These are phyloP conservation scores for Lactifluus subvellereus DNA, from an alignment of 768 basidiomycete genomes.

Conservation along the genomic window DNA sequence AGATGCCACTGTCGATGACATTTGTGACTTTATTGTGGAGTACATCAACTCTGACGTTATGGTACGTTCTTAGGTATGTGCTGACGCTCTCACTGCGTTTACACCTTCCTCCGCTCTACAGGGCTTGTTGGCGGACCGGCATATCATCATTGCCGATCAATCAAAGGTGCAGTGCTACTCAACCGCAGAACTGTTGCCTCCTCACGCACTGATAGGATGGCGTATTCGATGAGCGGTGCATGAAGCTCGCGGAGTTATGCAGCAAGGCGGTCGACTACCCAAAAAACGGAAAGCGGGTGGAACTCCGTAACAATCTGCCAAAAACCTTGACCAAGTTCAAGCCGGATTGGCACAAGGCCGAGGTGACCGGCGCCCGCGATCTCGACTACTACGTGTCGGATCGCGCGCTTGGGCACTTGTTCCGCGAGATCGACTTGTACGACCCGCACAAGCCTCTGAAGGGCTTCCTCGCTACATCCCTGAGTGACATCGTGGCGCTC, in stretches of 20 bases:
- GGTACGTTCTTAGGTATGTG: conserved; percentile 37
- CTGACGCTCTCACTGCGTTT: not conserved
- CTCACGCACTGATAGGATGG: conserved; percentile 42
- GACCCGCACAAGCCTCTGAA: conserved; percentile 31
- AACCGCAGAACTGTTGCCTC: not conserved
- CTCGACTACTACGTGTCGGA: conserved; percentile 68
- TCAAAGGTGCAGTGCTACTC: conserved; percentile 43
- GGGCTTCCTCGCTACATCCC: not conserved
- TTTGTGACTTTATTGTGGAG: conserved; percentile 75
- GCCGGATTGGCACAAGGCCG: conserved; percentile 67
- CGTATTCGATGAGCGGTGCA: conserved; percentile 51
- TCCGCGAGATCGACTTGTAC: conserved; percentile 51
- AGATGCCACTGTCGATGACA: conserved; percentile 57
- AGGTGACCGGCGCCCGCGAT: conserved; percentile 38
- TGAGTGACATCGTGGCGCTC: not conserved
- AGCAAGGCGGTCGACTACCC: conserved; percentile 73
- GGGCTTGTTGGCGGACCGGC: conserved; percentile 65
- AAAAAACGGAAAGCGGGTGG: conserved; percentile 66
- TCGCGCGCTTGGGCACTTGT: conserved; percentile 67
- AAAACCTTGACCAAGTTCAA: conserved; percentile 54
- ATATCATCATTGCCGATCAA: conserved; percentile 72
- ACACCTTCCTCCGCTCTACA: conserved; percentile 26
- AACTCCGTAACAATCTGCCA: conserved; percentile 45
- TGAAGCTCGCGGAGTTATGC: conserved; percentile 54
- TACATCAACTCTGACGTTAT: conserved; percentile 78